Evolutionary conservation across 2,329 filamentous ascomycete species (phyloP), one percentile per base, ranked within the genome.

Genomic region (Colletotrichum cordylinicola): DNA sequence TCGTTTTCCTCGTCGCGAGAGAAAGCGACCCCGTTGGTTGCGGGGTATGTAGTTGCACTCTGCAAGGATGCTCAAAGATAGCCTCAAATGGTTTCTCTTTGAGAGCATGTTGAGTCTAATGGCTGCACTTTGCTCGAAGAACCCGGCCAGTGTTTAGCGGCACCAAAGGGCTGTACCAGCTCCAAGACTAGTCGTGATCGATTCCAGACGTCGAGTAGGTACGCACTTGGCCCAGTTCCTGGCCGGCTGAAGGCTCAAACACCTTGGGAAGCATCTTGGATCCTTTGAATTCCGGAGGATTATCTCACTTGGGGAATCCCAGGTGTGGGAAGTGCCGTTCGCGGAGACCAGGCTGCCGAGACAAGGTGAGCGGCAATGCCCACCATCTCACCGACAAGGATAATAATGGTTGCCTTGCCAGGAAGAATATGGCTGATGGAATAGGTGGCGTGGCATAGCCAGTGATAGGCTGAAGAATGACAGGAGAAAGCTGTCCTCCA

Each of bases 351-450:
- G 73, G 70, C 70, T 65, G 64, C 73, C 73, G 58, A 73, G 70
- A 62, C 64, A 64, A 72, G 70, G 62, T 65, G 64, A 73, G 70
- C 64, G 64, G 48, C 64, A 16, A 61, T 68, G 58, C 70, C 70
- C 56, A 68, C 73, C 56, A 60, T 37, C 58, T 73, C 73, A 75
- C 73, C 70, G 70, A 75, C 73, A 75, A 31, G 73, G 73, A 73
- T 73, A 15, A 16, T 18, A 33, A 64, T 65, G 70, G 73, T 35
- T 73, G 73, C 73, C 64, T 75, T 35, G 70, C 58, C 27, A 58
- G 24, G 27, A 35, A 31, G 33, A 37, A n/a, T 31, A 37, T 48
- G 29, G 48, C 55, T n/a, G 33, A 39, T 55, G 69, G 65, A 15
- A 35, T 48, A 64, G 73, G 73, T 75, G 73, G 56, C 70, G 72